These are phyloP conservation scores for Alternaria brassicicola DNA, from an alignment of 2,329 filamentous ascomycete genomes.

Conservation along the genomic window DNA sequence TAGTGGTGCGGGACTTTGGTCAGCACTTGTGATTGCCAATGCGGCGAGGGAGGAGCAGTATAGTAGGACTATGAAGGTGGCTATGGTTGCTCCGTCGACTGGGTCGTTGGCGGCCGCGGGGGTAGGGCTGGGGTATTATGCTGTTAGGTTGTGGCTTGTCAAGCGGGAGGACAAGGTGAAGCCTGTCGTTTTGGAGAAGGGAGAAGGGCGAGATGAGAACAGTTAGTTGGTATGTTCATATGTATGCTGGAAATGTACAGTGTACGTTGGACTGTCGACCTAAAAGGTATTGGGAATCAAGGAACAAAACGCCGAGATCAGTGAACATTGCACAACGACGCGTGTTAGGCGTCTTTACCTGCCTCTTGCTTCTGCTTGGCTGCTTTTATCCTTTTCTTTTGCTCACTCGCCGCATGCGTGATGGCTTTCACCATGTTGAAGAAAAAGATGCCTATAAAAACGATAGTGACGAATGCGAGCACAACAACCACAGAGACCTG, in stretches of 20 bases:
- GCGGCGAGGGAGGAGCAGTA: slow-evolving; percentile 53
- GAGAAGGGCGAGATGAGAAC: slow-evolving; percentile 4
- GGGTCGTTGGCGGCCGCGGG: slow-evolving; percentile 1
- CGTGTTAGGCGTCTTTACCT: not conserved
- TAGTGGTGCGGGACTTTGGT: slow-evolving; percentile 58
- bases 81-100: slow-evolving; percentile 44
- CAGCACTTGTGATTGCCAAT: slow-evolving; percentile 59
- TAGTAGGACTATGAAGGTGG: slow-evolving; percentile 51
- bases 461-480: slow-evolving; percentile 29
- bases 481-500: slow-evolving; percentile 36
- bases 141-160: slow-evolving; percentile 41
- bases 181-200: slow-evolving; percentile 26
- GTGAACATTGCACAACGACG: not conserved
- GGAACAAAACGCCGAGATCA: not conserved
- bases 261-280: not conserved
- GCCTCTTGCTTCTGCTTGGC: slow-evolving; percentile 11
- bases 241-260: too few relatives aligned
- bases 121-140: slow-evolving; percentile 42
- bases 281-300: not conserved
- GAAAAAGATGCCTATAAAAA: slow-evolving; percentile 43
- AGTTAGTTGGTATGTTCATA: too few relatives aligned
- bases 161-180: slow-evolving; percentile 43
- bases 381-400: slow-evolving; percentile 36
- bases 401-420: slow-evolving; percentile 43
- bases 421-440: slow-evolving; percentile 48